These are phyloP conservation scores for Postia placenta DNA, from an alignment of 768 basidiomycete species.

Conservation along the genomic window DNA sequence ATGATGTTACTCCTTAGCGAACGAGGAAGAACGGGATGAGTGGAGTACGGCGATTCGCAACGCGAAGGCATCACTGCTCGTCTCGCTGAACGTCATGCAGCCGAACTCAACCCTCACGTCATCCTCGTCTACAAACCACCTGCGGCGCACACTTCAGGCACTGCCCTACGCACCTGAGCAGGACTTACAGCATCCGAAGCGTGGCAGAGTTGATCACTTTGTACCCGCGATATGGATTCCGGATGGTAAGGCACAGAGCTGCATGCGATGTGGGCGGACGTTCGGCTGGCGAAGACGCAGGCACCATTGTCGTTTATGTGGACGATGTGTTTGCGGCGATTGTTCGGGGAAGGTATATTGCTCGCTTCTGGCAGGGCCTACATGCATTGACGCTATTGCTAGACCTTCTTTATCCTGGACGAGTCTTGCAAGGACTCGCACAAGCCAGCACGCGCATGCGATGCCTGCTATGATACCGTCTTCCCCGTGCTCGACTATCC, in stretches of 20 bases:
- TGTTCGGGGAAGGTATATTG: constrained; percentile 68
- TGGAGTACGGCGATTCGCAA: constrained; percentile 66
- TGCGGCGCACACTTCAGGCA: constrained; percentile 68
- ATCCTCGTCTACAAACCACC: constrained; percentile 67
- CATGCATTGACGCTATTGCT: constrained; percentile 5
- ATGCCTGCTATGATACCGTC: constrained; percentile 80
- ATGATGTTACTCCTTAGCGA: constrained; percentile 29
- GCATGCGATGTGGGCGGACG: constrained; percentile 75
- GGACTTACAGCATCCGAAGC: constrained; percentile 27
- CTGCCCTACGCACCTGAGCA: constrained; percentile 60
- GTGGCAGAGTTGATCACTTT: constrained; percentile 69
- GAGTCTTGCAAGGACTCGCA: constrained; percentile 32
- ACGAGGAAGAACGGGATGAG: constrained; percentile 49
- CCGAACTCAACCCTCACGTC: constrained; percentile 81
- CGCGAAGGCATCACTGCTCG: constrained; percentile 67
- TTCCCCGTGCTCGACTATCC: constrained; percentile 52
- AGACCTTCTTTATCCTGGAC: constrained; percentile 85
- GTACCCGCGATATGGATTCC: constrained; percentile 93
- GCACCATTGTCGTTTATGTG: constrained; percentile 86
- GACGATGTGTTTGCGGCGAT: constrained; percentile 75
- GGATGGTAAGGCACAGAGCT: constrained; percentile 73
- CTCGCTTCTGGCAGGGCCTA: not conserved
- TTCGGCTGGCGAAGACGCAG: constrained; percentile 78
- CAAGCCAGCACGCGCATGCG: constrained; percentile 77
- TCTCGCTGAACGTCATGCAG: constrained; percentile 61